Conservation (phyloP, 148 eudicot genomes). For the Camellia lanceoleosa region DNA sequence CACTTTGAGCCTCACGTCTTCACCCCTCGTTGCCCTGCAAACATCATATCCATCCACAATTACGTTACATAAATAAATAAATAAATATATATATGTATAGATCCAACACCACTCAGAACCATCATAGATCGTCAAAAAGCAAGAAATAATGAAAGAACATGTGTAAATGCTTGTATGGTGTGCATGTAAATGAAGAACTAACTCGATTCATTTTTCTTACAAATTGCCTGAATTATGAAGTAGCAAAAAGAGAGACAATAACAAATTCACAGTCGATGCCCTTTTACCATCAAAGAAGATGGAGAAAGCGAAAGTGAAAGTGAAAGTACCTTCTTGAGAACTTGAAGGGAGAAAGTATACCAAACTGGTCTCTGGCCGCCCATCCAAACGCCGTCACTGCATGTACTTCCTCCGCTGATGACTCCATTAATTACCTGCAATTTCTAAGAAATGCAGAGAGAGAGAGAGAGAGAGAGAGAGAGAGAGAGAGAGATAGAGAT, state of each 20-base stretch:
- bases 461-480: no score
- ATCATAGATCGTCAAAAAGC: background rate
- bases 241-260: no score
- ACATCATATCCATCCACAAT: no score
- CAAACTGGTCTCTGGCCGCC: constrained; percentile 29
- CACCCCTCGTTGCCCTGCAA: constrained; percentile 31
- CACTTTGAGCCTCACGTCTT: constrained; percentile 33
- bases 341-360: constrained; percentile 21
- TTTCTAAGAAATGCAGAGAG: no score
- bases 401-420: constrained; percentile 1
- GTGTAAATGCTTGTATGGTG: background rate
- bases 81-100: no score
- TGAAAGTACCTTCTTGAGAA: constrained; percentile 8
- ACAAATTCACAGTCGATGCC: no score
- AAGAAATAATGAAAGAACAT: background rate
- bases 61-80: background rate
- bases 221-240: background rate
- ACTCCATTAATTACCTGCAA: no score
- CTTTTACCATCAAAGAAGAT: background rate
- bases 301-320: background rate
- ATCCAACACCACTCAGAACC: background rate
- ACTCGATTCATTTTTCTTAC: background rate
- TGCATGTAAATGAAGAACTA: background rate
- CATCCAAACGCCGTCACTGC: constrained; percentile 32
- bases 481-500: no score